Evolutionary conservation across 2,329 filamentous ascomycete species (phyloP).

Genomic region (Kalaharituber pfeilii): DNA sequence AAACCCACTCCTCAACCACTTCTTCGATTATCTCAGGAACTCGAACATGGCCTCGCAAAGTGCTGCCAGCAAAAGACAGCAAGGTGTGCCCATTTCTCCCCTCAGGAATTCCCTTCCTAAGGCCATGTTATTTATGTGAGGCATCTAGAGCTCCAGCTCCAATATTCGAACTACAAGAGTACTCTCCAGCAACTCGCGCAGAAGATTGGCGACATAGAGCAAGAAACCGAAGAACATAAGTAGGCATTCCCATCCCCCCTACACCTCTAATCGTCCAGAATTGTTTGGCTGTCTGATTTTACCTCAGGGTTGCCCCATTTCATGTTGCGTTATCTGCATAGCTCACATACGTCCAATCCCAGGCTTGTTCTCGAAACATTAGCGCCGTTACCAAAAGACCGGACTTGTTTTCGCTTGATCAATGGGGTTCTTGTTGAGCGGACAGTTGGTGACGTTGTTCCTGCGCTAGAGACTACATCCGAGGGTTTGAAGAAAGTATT

Average conservation of each 20-base stretch:
- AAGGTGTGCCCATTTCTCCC: background rate
- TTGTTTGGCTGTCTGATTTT: no score
- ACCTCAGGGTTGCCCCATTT: no score
- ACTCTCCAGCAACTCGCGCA: slow-evolving; percentile 79
- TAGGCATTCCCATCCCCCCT: slow-evolving; percentile 33
- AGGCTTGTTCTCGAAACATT: slow-evolving; percentile 92
- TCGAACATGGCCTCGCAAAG: background rate
- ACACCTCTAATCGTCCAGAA: no score
- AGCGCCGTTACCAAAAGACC: slow-evolving; percentile 59
- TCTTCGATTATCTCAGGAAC: no score
- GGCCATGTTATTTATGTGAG: background rate
- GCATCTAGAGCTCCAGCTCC: slow-evolving; percentile 53
- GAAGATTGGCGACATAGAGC: slow-evolving; percentile 94
- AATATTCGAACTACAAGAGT: slow-evolving; percentile 62
- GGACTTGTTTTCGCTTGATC: slow-evolving; percentile 97
- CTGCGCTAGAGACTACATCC: slow-evolving; percentile 79
- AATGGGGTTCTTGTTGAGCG: slow-evolving; percentile 91
- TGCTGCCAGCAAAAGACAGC: slow-evolving; percentile 9
- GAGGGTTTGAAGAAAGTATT: slow-evolving; percentile 87
- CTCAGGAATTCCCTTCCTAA: background rate
- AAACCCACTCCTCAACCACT: no score
- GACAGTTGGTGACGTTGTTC: slow-evolving; percentile 81
- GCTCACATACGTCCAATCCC: background rate
- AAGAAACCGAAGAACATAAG: slow-evolving; percentile 97
- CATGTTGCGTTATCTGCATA: background rate